These are phyloP conservation scores for Hanseniaspora vineae DNA, from an alignment of 805 yeast genomes.

Conservation along the genomic window DNA sequence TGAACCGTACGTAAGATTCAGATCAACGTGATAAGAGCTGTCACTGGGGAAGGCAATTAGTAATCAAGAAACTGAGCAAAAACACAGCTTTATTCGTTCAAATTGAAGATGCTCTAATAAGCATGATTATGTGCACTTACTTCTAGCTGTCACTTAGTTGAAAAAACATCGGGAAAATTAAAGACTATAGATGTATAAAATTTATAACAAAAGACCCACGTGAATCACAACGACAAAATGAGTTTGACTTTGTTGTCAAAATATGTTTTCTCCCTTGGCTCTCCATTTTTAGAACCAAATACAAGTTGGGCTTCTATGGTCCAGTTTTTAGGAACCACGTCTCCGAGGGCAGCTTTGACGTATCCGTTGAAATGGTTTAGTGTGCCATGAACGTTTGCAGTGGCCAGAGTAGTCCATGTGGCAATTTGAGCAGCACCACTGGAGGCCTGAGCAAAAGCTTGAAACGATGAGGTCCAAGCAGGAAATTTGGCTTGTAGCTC, in stretches of 20 bases:
- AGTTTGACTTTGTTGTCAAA: slow-evolving; percentile 30
- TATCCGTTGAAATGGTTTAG: slow-evolving; percentile 34
- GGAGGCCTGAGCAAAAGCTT: slow-evolving; percentile 33
- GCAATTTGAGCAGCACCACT: slow-evolving; percentile 37
- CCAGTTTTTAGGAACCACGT: slow-evolving; percentile 30
- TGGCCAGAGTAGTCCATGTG: slow-evolving; percentile 34
- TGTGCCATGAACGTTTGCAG: slow-evolving; percentile 34
- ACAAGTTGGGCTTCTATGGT: slow-evolving; percentile 34
- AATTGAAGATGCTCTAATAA: no score
- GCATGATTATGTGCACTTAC: no score
- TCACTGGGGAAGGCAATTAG: no score
- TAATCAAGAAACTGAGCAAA: no score
- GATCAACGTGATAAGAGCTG: no score
- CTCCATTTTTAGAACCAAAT: slow-evolving; percentile 30
- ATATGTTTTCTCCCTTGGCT: slow-evolving; percentile 27
- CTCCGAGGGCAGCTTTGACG: slow-evolving; percentile 27
- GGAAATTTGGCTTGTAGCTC: slow-evolving; percentile 30
- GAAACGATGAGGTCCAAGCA: slow-evolving; percentile 29
- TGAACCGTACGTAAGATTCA: no score
- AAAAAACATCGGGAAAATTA: no score
- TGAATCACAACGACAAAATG: slow-evolving; percentile 4
- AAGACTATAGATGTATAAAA: no score
- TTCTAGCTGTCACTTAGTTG: no score
- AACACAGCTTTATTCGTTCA: no score
- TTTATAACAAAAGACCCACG: background rate